These are phyloP conservation scores for Cylindrodendrum hubeiense DNA, from an alignment of 2,329 filamentous ascomycete species.

Conservation along the genomic window DNA sequence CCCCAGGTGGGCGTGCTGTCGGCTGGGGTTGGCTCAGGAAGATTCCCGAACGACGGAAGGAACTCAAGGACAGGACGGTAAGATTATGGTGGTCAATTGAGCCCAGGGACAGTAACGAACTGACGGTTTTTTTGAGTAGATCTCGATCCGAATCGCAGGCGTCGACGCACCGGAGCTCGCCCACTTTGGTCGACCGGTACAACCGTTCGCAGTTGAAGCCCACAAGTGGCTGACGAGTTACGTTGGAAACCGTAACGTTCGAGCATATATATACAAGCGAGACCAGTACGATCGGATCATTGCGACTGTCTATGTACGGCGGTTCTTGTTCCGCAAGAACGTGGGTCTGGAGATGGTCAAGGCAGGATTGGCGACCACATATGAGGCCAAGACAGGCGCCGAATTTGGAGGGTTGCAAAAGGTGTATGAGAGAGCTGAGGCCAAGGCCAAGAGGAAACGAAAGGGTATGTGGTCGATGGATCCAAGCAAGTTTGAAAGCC, in stretches of 20 bases:
- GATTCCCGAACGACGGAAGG: conserved; percentile 76
- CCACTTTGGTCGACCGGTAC: conserved; percentile 90
- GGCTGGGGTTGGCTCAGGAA: conserved; percentile 94
- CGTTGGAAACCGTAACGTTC: conserved; percentile 78
- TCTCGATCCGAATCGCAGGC: conserved; percentile 90
- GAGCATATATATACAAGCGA: conserved; percentile 83
- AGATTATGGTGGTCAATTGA: conserved; percentile 40
- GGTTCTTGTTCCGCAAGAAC: conserved; percentile 77
- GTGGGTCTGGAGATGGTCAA: conserved; percentile 92
- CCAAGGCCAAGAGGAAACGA: conserved; percentile 72
- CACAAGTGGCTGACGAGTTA: conserved; percentile 82
- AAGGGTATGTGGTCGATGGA: conserved; percentile 82
- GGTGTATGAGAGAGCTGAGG: conserved; percentile 75
- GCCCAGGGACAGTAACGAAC: neutral
- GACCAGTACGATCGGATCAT: conserved; percentile 96
- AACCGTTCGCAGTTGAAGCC: conserved; percentile 87
- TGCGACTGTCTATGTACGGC: conserved; percentile 83
- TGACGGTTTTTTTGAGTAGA: conserved; percentile 61
- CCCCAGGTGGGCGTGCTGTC: conserved; percentile 85
- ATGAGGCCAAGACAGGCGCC: conserved; percentile 89
- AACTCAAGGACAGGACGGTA: conserved; percentile 84
- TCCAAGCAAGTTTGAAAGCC: conserved; percentile 78
- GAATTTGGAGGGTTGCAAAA: conserved; percentile 84
- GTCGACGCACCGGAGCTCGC: conserved; percentile 93
- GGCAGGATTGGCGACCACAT: conserved; percentile 87